These are phyloP conservation scores for Aspergillus diversus DNA, from an alignment of 495 filamentous ascomycete species.

Conservation along the genomic window DNA sequence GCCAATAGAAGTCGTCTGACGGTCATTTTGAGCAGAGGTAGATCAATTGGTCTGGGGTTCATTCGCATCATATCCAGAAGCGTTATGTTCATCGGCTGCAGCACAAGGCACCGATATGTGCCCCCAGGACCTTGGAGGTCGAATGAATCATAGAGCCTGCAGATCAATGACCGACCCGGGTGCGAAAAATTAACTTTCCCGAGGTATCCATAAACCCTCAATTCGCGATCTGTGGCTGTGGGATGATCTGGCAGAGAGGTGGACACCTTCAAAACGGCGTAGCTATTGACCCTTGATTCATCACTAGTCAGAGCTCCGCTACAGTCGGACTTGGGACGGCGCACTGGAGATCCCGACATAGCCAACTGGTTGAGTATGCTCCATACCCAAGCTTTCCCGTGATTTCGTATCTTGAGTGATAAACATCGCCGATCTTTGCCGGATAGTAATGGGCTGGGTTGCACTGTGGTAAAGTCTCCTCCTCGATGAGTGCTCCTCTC, in stretches of 20 bases:
- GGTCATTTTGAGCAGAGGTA: conserved; percentile 35
- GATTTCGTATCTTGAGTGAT: conserved; percentile 51
- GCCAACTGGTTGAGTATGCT: conserved; percentile 56
- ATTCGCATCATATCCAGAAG: conserved; percentile 32
- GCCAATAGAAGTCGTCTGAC: conserved; percentile 40
- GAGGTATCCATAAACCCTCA: conserved; percentile 44
- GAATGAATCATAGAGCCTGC: conserved; percentile 47
- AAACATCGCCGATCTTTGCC: conserved; percentile 53
- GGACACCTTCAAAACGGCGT: conserved; percentile 29
- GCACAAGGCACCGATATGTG: conserved; percentile 47
- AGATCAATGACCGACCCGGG: conserved; percentile 39
- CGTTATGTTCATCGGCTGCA: conserved; percentile 46
- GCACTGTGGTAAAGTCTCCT: conserved; percentile 50
- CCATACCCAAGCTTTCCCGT: conserved; percentile 59
- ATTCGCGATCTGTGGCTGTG: conserved; percentile 36
- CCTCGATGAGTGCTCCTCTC: conserved; percentile 33
- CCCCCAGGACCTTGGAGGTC: conserved; percentile 39
- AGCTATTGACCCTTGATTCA: conserved; percentile 21
- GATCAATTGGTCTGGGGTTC: conserved; percentile 34
- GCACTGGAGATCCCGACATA: conserved; percentile 52
- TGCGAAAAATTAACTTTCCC: conserved; percentile 32
- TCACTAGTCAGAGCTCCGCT: conserved; percentile 12
- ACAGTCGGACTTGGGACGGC: conserved; percentile 18
- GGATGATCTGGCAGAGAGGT: conserved; percentile 27
- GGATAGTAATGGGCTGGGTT: conserved; percentile 49